These are phyloP conservation scores for Nosema muscidifuracis DNA, from an alignment of 371 early-diverging fungal genomes.

Conservation along the genomic window DNA sequence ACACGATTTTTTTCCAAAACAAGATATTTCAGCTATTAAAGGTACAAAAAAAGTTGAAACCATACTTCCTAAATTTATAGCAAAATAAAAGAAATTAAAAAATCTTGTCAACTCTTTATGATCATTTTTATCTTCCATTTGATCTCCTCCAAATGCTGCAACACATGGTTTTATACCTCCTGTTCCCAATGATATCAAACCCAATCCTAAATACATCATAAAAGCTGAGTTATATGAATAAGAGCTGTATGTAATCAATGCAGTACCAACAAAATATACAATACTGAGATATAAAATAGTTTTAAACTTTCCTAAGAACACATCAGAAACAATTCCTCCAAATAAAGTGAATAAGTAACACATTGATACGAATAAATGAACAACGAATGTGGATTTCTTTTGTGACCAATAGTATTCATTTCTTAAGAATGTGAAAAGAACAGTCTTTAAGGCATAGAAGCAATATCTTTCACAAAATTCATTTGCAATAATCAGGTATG, in stretches of 20 bases:
- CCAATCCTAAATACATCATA: conserved; percentile 66
- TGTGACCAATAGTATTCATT: conserved; percentile 19
- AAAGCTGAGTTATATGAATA: conserved; percentile 65
- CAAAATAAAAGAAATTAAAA: conserved; percentile 71
- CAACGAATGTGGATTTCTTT: conserved; percentile 41
- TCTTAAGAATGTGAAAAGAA: conserved; percentile 58
- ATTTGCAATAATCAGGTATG: conserved; percentile 65
- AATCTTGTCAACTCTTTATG: conserved; percentile 51
- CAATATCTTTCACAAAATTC: conserved; percentile 73
- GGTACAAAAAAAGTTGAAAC: conserved; percentile 47
- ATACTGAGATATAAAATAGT: conserved; percentile 68
- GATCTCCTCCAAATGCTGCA: conserved; percentile 69
- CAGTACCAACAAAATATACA: conserved; percentile 69
- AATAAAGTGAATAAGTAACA: conserved; percentile 71
- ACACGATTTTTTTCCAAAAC: conserved; percentile 53
- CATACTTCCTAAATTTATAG: conserved; percentile 69
- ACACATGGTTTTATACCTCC: conserved; percentile 78
- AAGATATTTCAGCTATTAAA: conserved; percentile 18
- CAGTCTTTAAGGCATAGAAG: conserved; percentile 66
- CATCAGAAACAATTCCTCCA: conserved; percentile 73
- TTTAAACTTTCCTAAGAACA: conserved; percentile 71
- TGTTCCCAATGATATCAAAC: conserved; percentile 73
- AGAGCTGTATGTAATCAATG: conserved; percentile 65
- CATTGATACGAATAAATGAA: conserved; percentile 71
- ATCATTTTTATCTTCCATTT: conserved; percentile 62